Percentiles rank a stretch among this genome's conserved stretches.
Evolutionary conservation across 495 filamentous ascomycete species (phyloP).

Genomic region (Mytilinidion resinicola): DNA sequence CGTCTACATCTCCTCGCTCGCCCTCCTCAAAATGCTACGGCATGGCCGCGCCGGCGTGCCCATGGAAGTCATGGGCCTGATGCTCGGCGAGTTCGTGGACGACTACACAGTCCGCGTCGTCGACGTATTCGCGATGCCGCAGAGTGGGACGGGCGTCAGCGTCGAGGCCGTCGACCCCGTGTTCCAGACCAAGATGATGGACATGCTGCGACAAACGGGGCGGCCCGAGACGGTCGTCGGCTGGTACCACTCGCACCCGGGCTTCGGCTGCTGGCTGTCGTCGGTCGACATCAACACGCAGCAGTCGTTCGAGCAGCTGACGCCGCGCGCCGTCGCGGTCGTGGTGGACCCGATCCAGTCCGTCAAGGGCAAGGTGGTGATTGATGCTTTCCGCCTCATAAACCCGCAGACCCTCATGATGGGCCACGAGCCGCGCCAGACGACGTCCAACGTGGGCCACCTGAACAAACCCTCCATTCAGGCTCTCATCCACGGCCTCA

Average conservation of each 20-base stretch:
- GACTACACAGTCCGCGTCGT: conserved; percentile 97
- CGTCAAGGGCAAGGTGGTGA: conserved; percentile 98
- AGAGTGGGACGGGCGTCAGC: conserved; percentile 95
- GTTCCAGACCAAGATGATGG: conserved; percentile 99
- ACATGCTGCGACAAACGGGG: conserved; percentile 95
- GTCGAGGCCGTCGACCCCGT: conserved; percentile 97
- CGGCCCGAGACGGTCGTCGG: conserved; percentile 93
- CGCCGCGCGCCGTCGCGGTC: conserved; percentile 89
- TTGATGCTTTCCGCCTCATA: conserved; percentile 97
- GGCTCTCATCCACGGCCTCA: conserved; percentile 96
- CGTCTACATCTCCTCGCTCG: conserved; percentile 96
- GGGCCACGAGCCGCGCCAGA: conserved; percentile 96
- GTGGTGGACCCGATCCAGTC: conserved; percentile 98
- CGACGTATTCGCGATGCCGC: conserved; percentile 99
- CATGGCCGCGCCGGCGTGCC: conserved; percentile 96
- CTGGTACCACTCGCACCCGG: conserved; percentile 99
- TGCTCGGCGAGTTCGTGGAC: conserved; percentile 98
- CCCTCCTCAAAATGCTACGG: conserved; percentile 95
- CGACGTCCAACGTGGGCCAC: conserved; percentile 94
- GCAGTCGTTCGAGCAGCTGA: conserved; percentile 97
- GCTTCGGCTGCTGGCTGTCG: conserved; percentile 98
- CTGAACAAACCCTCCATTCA: conserved; percentile 98
- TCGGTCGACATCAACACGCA: conserved; percentile 99
- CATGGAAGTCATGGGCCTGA: conserved; percentile 99
- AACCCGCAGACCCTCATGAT: conserved; percentile 98